These are phyloP conservation scores for Pyracantha coccinea DNA, from an alignment of 331 rosid genomes.

Conservation along the genomic window DNA sequence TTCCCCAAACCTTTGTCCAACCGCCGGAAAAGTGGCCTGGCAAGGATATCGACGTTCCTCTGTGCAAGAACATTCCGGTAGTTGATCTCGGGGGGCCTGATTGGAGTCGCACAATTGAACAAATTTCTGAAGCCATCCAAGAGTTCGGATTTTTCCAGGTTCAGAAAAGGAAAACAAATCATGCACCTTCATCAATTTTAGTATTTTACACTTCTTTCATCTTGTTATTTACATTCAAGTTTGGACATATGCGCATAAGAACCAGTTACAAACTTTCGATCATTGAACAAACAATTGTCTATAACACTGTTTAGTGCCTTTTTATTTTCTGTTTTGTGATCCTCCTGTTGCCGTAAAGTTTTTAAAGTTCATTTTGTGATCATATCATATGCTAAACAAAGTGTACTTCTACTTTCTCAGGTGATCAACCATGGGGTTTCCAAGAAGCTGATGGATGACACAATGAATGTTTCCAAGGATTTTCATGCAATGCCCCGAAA, in stretches of 20 bases:
- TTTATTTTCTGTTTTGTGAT: too few relatives aligned
- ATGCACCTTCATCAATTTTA: background rate
- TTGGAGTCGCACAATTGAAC: constrained; percentile 6
- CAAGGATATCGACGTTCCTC: background rate
- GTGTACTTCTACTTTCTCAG: constrained; percentile 11
- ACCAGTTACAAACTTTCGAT: too few relatives aligned
- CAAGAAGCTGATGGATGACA: constrained; percentile 23
- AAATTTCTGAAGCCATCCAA: constrained; percentile 38
- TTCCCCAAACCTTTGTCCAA: constrained; percentile 46
- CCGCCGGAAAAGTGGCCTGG: constrained; percentile 53
- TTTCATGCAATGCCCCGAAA: constrained; percentile 31
- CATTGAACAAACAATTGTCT: too few relatives aligned
- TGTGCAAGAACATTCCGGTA: constrained; percentile 37
- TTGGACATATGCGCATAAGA: too few relatives aligned
- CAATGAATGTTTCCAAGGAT: constrained; percentile 29
- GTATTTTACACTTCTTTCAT: background rate
- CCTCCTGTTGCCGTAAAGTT: background rate
- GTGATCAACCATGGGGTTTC: constrained; percentile 57
- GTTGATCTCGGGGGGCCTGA: constrained; percentile 40
- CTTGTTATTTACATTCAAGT: background rate
- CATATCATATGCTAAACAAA: background rate
- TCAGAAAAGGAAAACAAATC: background rate
- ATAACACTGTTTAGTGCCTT: too few relatives aligned
- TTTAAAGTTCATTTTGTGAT: background rate
- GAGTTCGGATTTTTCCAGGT: constrained; percentile 72